phyloP scores from a whole-genome alignment of 805 yeast genomes.

The Yarrowia bubula region DNA sequence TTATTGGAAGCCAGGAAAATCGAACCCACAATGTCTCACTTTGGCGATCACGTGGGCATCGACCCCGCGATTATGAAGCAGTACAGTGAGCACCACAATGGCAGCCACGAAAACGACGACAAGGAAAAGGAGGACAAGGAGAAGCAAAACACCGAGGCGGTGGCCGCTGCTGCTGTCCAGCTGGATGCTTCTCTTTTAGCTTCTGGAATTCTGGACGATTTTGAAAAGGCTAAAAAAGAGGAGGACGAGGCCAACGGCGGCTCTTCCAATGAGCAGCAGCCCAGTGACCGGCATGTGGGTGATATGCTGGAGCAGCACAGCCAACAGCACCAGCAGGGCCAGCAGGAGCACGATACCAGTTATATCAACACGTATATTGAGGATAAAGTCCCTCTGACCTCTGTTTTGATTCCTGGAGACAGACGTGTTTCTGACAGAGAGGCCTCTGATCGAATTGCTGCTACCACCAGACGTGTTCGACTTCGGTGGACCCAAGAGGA shows the following conservation, averaged over 20 bases:
- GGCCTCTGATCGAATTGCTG: constrained; percentile 9
- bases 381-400: constrained; percentile 22
- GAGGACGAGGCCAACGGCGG: constrained; percentile 3
- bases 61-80: constrained; percentile 29
- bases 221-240: constrained; percentile 26
- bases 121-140: constrained; percentile 25
- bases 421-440: constrained; percentile 6
- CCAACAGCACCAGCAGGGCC: constrained; percentile 16
- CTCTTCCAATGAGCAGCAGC: background rate
- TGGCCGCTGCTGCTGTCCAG: constrained; percentile 24
- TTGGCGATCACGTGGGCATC: constrained; percentile 27
- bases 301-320: constrained; percentile 16
- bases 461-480: constrained; percentile 37
- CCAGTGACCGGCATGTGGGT: constrained; percentile 13
- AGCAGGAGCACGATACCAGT: constrained; percentile 18
- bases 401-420: constrained; percentile 18
- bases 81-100: constrained; percentile 25
- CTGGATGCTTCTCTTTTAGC: constrained; percentile 18
- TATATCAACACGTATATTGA: constrained; percentile 25
- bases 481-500: constrained; percentile 47
- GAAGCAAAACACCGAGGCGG: constrained; percentile 17
- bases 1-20: background rate
- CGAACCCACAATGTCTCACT: constrained; percentile 24
- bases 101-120: background rate
- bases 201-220: constrained; percentile 23